phyloP scores from a whole-genome alignment of 352 stramenopile species.

The Globisporangium abappressorium region DNA sequence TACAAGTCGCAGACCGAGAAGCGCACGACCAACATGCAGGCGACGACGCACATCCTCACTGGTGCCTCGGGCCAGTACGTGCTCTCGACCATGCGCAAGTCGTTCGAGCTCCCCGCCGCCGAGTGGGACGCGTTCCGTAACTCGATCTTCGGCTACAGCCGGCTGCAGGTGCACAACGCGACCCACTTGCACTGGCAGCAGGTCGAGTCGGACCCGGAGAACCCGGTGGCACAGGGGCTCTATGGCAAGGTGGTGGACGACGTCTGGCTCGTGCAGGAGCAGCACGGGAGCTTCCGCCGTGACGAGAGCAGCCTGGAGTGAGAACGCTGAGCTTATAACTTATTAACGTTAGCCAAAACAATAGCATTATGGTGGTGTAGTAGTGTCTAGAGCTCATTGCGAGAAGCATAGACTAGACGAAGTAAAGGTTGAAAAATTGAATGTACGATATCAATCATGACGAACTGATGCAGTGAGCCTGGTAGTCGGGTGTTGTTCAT shows the following conservation, averaged over 20 bases:
- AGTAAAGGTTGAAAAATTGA: neutral
- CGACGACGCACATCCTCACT: constrained; percentile 87
- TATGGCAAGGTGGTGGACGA: constrained; percentile 86
- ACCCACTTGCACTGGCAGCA: constrained; percentile 90
- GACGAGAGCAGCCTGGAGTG: neutral
- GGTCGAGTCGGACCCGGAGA: constrained; percentile 77
- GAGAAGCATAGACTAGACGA: neutral
- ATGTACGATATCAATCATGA: neutral
- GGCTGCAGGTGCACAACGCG: constrained; percentile 79
- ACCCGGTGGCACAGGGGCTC: constrained; percentile 62
- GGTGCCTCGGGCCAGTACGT: constrained; percentile 86
- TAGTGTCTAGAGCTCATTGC: neutral
- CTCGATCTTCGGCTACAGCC: constrained; percentile 85
- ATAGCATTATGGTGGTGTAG: neutral
- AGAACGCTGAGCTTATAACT: neutral
- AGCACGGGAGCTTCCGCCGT: constrained; percentile 79
- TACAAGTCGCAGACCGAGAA: constrained; percentile 60
- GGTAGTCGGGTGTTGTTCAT: too few relatives aligned
- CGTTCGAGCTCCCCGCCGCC: constrained; percentile 56
- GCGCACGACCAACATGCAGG: constrained; percentile 77
- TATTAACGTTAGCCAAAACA: neutral
- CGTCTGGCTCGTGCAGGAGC: constrained; percentile 88
- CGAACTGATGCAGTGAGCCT: too few relatives aligned
- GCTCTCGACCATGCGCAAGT: constrained; percentile 74
- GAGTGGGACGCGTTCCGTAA: constrained; percentile 86